These are phyloP conservation scores for Thecaphora thlaspeos DNA, from an alignment of 1,284 basidiomycete genomes.

Conservation along the genomic window DNA sequence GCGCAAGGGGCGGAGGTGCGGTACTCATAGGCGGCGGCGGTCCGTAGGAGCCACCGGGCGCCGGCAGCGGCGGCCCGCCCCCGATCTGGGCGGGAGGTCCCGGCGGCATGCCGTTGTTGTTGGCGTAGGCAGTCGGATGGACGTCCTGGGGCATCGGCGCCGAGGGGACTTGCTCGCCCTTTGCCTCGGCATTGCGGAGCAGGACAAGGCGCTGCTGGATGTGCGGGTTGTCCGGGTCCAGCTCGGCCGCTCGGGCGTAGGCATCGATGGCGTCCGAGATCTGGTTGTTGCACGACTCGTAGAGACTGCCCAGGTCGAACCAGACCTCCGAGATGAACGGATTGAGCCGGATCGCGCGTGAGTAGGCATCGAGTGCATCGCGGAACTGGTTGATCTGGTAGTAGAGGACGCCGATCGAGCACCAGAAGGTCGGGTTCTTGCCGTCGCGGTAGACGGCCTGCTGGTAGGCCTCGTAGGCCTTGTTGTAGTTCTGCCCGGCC, in stretches of 20 bases:
- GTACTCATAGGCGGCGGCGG: too few species aligned
- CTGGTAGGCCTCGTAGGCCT: slow-evolving; percentile 98
- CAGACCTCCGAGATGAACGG: slow-evolving; percentile 99
- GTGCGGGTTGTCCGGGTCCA: slow-evolving; percentile 52
- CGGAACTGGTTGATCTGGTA: slow-evolving; percentile 99
- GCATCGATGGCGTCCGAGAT: slow-evolving; percentile 98
- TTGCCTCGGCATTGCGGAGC: slow-evolving; percentile 76
- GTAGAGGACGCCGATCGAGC: slow-evolving; percentile 97
- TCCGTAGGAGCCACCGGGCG: too few species aligned
- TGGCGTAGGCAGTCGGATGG: slow-evolving; percentile 80
- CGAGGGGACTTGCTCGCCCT: slow-evolving; percentile 71
- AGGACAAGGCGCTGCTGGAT: slow-evolving; percentile 60
- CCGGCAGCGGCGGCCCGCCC: slow-evolving; percentile 10
- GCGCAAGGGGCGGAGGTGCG: slow-evolving; percentile 25
- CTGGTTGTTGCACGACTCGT: slow-evolving; percentile 99
- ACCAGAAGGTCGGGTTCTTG: slow-evolving; percentile 99
- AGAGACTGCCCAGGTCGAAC: slow-evolving; percentile 95
- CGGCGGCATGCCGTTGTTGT: slow-evolving; percentile 36
- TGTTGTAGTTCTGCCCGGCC: slow-evolving; percentile 98
- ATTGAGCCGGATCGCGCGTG: slow-evolving; percentile 95
- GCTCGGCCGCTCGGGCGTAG: slow-evolving; percentile 62
- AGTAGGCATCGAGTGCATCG: slow-evolving; percentile 96
- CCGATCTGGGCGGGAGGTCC: slow-evolving; percentile 46
- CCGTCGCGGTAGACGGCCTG: slow-evolving; percentile 98
- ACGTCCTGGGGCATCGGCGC: slow-evolving; percentile 91